Conservation (phyloP, 164 flowering plant species). For the Sextonia rubra region DNA sequence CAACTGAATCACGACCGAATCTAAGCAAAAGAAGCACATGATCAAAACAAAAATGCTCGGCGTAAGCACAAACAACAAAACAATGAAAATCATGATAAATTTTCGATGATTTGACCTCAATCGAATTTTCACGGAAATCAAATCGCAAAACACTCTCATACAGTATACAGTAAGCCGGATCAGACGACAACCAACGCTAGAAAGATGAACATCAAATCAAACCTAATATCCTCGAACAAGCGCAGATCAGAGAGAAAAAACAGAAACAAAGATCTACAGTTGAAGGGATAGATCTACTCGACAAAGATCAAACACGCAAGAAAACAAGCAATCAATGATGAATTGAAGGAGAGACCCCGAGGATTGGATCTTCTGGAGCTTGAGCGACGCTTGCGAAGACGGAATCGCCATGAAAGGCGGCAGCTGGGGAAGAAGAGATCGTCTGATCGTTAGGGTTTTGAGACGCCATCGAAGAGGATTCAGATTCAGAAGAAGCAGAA, state of each 20-base stretch:
- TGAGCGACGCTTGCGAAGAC: slow-evolving; percentile 68
- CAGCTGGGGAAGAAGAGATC: slow-evolving; percentile 21
- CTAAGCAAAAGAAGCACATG: background rate
- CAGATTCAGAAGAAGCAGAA: slow-evolving; percentile 7
- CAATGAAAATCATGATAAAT: too few relatives aligned
- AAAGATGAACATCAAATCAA: too few relatives aligned
- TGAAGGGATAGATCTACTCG: background rate
- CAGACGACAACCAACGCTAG: too few relatives aligned
- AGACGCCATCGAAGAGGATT: slow-evolving; percentile 24
- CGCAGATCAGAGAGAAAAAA: background rate
- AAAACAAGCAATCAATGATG: background rate
- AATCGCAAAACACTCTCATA: background rate
- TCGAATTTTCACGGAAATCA: background rate
- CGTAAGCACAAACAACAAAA: too few relatives aligned
- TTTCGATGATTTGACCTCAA: background rate
- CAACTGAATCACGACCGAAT: background rate
- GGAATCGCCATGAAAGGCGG: slow-evolving; percentile 40
- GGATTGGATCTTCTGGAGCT: slow-evolving; percentile 97
- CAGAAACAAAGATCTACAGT: too few relatives aligned
- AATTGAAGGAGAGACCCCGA: slow-evolving; percentile 43
- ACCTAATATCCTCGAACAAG: background rate
- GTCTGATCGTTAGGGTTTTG: slow-evolving; percentile 12
- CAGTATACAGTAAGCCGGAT: too few relatives aligned
- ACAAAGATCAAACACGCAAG: background rate
- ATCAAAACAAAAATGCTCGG: background rate